phyloP scores from a whole-genome alignment of 1,284 basidiomycete species.

The Fomitopsis palustris region DNA sequence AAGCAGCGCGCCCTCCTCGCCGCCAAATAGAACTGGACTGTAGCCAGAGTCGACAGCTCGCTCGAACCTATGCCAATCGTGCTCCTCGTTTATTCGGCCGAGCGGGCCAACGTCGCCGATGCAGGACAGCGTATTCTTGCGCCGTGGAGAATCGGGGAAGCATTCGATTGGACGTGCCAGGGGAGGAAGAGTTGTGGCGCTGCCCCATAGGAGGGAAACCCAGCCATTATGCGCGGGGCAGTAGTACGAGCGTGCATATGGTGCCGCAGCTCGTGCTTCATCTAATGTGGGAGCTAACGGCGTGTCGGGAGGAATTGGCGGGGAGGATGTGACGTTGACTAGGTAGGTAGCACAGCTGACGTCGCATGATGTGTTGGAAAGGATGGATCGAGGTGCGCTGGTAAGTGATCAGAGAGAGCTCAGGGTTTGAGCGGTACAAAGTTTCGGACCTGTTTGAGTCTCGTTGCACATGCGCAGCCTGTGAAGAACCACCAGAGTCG shows the following conservation, averaged over 20 bases:
- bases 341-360: constrained; percentile 67
- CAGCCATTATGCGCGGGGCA: constrained; percentile 77
- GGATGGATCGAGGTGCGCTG: too few relatives aligned
- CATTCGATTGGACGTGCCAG: constrained; percentile 42
- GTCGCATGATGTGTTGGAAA: constrained; percentile 43
- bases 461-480: too few relatives aligned
- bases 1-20: constrained; percentile 58
- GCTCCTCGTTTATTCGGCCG: constrained; percentile 56
- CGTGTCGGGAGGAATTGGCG: constrained; percentile 20
- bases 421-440: too few relatives aligned
- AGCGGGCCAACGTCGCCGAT: constrained; percentile 45
- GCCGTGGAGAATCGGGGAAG: constrained; percentile 52
- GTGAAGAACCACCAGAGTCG: too few relatives aligned
- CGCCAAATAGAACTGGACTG: constrained; percentile 58
- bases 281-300: constrained; percentile 39
- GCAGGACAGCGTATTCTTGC: constrained; percentile 49
- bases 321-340: constrained; percentile 44
- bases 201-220: constrained; percentile 68
- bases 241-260: constrained; percentile 78
- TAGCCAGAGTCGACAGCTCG: constrained; percentile 61
- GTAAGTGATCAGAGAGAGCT: too few relatives aligned
- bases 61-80: constrained; percentile 75
- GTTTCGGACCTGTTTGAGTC: too few relatives aligned
- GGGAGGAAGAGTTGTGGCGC: constrained; percentile 55
- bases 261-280: constrained; percentile 63